Conservation (phyloP, 495 filamentous ascomycete species). For the Xylaria scruposa region DNA sequence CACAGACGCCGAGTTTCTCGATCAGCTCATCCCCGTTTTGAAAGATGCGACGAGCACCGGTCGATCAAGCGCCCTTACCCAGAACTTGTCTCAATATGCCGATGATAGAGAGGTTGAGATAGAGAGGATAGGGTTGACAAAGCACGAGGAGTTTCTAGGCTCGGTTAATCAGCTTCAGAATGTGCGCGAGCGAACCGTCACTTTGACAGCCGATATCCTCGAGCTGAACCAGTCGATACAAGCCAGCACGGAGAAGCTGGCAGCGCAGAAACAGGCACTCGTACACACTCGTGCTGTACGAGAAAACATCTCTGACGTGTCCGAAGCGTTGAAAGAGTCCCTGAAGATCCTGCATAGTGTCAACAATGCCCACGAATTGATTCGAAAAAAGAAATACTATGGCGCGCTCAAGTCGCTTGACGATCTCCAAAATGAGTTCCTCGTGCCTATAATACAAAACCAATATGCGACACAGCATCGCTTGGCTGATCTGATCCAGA, state of each 20-base stretch:
- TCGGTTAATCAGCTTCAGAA: slow-evolving; percentile 92
- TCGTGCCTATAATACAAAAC: slow-evolving; percentile 64
- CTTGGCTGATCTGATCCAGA: slow-evolving; percentile 94
- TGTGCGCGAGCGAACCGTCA: slow-evolving; percentile 86
- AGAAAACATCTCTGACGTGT: slow-evolving; percentile 97
- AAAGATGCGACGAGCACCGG: slow-evolving; percentile 84
- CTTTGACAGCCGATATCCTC: slow-evolving; percentile 88
- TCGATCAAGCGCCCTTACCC: slow-evolving; percentile 74
- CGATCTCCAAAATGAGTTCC: slow-evolving; percentile 94
- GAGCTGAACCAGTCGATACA: slow-evolving; percentile 94
- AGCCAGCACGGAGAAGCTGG: slow-evolving; percentile 90
- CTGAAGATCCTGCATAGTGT: slow-evolving; percentile 89
- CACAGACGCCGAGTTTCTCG: slow-evolving; percentile 91
- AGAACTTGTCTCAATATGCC: slow-evolving; percentile 79
- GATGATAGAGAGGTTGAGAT: slow-evolving; percentile 89
- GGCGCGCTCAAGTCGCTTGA: slow-evolving; percentile 91
- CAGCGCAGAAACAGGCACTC: slow-evolving; percentile 90
- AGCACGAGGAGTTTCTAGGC: slow-evolving; percentile 93
- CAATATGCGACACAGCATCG: slow-evolving; percentile 93
- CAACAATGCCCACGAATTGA: slow-evolving; percentile 91
- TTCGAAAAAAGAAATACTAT: slow-evolving; percentile 93
- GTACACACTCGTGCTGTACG: slow-evolving; percentile 89
- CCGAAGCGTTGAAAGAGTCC: slow-evolving; percentile 85
- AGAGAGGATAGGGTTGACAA: slow-evolving; percentile 90
- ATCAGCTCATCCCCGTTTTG: slow-evolving; percentile 91